These are phyloP conservation scores for Ettlia oleoabundans DNA, from an alignment of 139 green algal species.

Conservation along the genomic window DNA sequence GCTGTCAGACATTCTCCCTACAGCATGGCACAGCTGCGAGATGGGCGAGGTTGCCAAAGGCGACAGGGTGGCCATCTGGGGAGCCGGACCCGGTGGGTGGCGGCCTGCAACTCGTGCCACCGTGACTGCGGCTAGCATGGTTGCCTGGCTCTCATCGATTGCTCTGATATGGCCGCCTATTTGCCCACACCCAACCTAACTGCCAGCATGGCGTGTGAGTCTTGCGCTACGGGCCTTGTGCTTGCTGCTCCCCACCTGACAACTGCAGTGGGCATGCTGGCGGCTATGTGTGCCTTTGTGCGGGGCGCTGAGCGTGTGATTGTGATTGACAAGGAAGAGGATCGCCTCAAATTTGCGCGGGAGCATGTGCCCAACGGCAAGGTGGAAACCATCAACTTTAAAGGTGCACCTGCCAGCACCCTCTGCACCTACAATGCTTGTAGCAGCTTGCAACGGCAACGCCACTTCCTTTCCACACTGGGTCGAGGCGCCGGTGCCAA, in stretches of 20 bases:
- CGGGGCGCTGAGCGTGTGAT: constrained; percentile 61
- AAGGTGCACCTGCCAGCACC: no score
- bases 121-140: no score
- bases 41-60: constrained; percentile 64
- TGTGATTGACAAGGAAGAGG: constrained; percentile 67
- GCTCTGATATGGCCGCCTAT: no score
- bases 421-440: no score
- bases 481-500: no score
- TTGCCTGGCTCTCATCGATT: no score
- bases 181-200: no score
- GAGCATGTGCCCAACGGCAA: not conserved
- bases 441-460: no score
- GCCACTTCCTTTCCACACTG: no score
- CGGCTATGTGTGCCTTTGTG: constrained; percentile 65
- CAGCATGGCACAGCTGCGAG: constrained; percentile 73
- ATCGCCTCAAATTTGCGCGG: constrained; percentile 58
- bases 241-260: not conserved
- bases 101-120: no score
- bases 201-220: no score
- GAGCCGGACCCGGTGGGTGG: constrained; percentile 61
- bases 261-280: constrained; percentile 66
- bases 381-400: constrained; percentile 68
- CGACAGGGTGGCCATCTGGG: constrained; percentile 81
- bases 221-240: not conserved
- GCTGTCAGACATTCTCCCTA: constrained; percentile 80